Base-by-base conservation (phyloP, 176 grass and related monocot species). In the Triticum urartu region DNA sequence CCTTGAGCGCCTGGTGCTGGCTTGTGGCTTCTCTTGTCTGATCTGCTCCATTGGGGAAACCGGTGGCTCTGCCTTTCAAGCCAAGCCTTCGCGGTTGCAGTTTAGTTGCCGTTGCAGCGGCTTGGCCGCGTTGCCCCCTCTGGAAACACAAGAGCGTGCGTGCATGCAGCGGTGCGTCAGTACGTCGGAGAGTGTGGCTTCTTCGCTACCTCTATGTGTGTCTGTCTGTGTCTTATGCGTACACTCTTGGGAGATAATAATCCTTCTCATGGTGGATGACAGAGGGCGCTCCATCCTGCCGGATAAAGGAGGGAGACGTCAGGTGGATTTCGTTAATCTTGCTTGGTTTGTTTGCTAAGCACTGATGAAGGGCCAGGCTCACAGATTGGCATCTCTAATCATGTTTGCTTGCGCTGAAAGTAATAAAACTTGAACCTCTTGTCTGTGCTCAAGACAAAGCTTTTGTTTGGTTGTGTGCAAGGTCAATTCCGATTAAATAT, bases 31-130 rank as follows among this genome's bases (percentile, higher is more conserved):
- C 50, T 83, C 50, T 88, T 83, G 86, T 83, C 73, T 71, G 63
- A 14, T 78, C 50, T 50, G 72, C 80, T 45, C 7, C 36, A 60
- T 59, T 17, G 10, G 25, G 26, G 64, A 71, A 35, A 63, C 26
- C 26, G 5, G 62, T 72, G 64, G 54, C 40, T 34, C 40, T 84
- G 68, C 64, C 65, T 84, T 89, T 21, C 81, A 88, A 88, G 81
- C 21, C 66, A 79, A 65, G 14, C n/a, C 54, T 84, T 54, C 7
- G 21, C 61, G 11, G 38, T 43, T 43, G 42, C 42, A 3, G 42
- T 73, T 21, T 6, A 13, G 50, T 54, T 52, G 48, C 47, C 4
- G 47, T 5, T 54, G 15, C 50, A 54, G 50, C 50, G 50, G 50
- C 50, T 17, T 54, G 50, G 50, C 50, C 48, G 48, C 48, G 48